Evolutionary conservation across 2,329 filamentous ascomycete species (phyloP).

Genomic region (Claviceps pusilla): DNA sequence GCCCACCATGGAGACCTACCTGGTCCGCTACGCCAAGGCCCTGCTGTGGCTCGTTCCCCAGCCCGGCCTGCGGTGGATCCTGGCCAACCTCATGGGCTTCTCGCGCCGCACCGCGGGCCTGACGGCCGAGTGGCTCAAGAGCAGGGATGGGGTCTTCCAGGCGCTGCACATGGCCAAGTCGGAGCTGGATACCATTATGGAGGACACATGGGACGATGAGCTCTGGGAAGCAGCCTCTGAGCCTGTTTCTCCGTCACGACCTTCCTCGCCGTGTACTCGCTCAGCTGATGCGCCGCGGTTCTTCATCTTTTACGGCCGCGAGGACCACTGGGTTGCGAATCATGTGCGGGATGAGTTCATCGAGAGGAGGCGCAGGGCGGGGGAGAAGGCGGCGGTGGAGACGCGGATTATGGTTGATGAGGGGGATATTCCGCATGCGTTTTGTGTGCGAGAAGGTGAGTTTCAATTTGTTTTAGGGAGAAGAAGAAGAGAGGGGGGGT

Average conservation of each 20-base stretch:
- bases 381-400: conserved; percentile 25
- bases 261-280: background rate
- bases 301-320: conserved; percentile 43
- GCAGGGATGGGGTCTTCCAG: conserved; percentile 43
- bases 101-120: conserved; percentile 31
- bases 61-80: conserved; percentile 25
- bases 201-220: conserved; percentile 44
- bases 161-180: conserved; percentile 43
- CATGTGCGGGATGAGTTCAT: conserved; percentile 42
- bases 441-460: conserved; percentile 32
- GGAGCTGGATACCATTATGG: conserved; percentile 43
- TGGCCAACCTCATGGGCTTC: conserved; percentile 31
- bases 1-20: conserved; percentile 26
- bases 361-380: conserved; percentile 10
- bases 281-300: conserved; percentile 27
- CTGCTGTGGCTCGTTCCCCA: conserved; percentile 28
- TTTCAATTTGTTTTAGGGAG: background rate
- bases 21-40: conserved; percentile 25
- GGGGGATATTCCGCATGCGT: conserved; percentile 42
- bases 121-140: conserved; percentile 39
- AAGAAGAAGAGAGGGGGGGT: too few species aligned
- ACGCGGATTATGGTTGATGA: conserved; percentile 40
- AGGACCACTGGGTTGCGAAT: conserved; percentile 49
- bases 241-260: too few species aligned
- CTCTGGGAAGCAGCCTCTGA: conserved; percentile 32